phyloP scores from a whole-genome alignment of 371 early-diverging fungal species.

The Rozella allomycis region DNA sequence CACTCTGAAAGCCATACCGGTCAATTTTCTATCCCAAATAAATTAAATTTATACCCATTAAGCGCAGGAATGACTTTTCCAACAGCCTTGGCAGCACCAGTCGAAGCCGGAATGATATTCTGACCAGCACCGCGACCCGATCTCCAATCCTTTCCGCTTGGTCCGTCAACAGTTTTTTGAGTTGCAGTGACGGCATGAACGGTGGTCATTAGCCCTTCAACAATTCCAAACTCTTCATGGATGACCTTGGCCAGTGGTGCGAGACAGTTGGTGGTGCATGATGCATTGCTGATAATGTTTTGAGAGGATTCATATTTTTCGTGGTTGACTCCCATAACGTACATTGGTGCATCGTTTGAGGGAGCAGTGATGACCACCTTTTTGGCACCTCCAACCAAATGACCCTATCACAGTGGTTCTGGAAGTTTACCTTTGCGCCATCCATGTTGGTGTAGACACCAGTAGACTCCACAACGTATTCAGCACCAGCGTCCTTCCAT shows the following conservation, averaged over 20 bases:
- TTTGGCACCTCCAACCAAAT: constrained; percentile 84
- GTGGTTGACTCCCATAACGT: constrained; percentile 74
- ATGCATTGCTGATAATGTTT: constrained; percentile 90
- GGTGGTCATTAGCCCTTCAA: constrained; percentile 82
- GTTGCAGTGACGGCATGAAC: constrained; percentile 97
- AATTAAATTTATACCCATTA: too few species aligned
- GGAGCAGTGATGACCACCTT: constrained; percentile 97
- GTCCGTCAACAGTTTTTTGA: constrained; percentile 98
- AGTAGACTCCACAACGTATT: constrained; percentile 93
- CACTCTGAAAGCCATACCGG: constrained; percentile 97
- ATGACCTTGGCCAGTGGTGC: constrained; percentile 97
- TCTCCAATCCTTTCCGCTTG: constrained; percentile 91
- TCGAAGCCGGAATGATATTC: constrained; percentile 98
- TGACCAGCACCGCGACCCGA: constrained; percentile 85
- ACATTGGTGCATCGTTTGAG: constrained; percentile 56
- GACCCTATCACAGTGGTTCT: too few species aligned
- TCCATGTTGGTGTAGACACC: constrained; percentile 90
- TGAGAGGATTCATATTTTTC: constrained; percentile 62
- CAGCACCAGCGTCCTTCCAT: constrained; percentile 72
- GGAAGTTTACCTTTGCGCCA: constrained; percentile 58
- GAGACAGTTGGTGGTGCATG: constrained; percentile 99
- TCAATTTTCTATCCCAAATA: too few species aligned
- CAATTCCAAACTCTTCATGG: constrained; percentile 76
- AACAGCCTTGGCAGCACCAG: constrained; percentile 99
- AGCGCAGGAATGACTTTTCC: constrained; percentile 93